Evolutionary conservation across 176 grass and related monocot species (phyloP).

Genomic region (Typha latifolia): DNA sequence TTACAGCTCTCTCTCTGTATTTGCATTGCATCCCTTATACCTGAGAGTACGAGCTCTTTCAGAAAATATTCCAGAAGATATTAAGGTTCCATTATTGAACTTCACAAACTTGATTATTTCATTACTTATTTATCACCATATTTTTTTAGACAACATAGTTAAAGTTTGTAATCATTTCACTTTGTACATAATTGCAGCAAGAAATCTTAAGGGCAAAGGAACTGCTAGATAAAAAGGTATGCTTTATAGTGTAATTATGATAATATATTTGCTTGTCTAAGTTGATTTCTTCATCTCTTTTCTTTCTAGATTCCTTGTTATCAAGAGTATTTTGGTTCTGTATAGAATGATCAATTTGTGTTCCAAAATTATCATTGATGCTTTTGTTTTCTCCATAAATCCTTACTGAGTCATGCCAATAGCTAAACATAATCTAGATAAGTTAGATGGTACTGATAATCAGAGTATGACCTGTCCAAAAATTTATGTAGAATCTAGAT

Average conservation of each 20-base stretch:
- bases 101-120: conserved; percentile 4
- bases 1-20: conserved; percentile 93
- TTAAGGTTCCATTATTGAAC: conserved; percentile 46
- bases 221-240: conserved; percentile 76
- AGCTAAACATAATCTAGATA: too few species aligned
- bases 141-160: conserved; percentile 1
- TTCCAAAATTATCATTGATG: too few species aligned
- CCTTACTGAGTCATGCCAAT: too few species aligned
- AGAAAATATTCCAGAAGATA: conserved; percentile 56
- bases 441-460: too few species aligned
- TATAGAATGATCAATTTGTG: too few species aligned
- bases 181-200: conserved; percentile 34
- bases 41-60: conserved; percentile 92
- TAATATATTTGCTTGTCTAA: neutral
- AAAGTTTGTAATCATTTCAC: neutral
- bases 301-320: neutral
- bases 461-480: too few species aligned
- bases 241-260: neutral
- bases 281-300: neutral
- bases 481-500: too few species aligned
- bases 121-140: conserved; percentile 7
- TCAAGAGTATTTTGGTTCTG: too few species aligned
- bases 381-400: too few species aligned
- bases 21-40: conserved; percentile 87
- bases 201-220: conserved; percentile 66